phyloP scores from a whole-genome alignment of 768 basidiomycete genomes.

The Leccinum rimulosum region DNA sequence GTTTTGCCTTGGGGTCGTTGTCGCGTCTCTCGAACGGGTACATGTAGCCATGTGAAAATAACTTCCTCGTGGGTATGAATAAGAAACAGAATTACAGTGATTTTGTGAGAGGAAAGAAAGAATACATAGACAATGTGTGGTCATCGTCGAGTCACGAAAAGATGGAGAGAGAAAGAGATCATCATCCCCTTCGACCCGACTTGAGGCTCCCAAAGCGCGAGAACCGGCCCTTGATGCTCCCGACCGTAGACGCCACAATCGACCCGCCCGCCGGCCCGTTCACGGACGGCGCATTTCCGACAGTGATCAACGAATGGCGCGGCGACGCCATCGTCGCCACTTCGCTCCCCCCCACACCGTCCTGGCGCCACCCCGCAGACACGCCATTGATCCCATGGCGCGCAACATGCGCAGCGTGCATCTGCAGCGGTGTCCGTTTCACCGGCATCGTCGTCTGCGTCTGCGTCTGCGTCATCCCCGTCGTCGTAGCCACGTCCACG shows the following conservation, averaged over 20 bases:
- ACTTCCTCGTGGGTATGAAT: slow-evolving; percentile 20
- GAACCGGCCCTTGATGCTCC: slow-evolving; percentile 69
- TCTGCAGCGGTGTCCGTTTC: slow-evolving; percentile 74
- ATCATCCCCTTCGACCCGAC: slow-evolving; percentile 38
- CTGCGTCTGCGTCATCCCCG: background rate
- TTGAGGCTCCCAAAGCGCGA: slow-evolving; percentile 77
- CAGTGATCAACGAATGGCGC: slow-evolving; percentile 74
- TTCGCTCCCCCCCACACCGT: slow-evolving; percentile 42
- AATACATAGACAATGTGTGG: background rate
- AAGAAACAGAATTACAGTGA: slow-evolving; percentile 5
- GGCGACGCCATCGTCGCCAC: slow-evolving; percentile 50
- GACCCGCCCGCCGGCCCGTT: slow-evolving; percentile 49
- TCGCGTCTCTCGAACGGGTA: slow-evolving; percentile 17
- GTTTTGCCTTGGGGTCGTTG: background rate
- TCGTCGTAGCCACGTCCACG: background rate
- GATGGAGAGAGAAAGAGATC: background rate
- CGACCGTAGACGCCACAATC: slow-evolving; percentile 60
- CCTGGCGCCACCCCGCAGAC: slow-evolving; percentile 67
- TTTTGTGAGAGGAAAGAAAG: slow-evolving; percentile 4
- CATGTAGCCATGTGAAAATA: slow-evolving; percentile 8
- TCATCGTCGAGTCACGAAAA: background rate
- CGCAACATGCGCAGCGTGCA: slow-evolving; percentile 77
- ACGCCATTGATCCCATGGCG: slow-evolving; percentile 83
- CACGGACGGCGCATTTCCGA: slow-evolving; percentile 46
- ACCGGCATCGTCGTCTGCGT: slow-evolving; percentile 29